Conservation (phyloP, 2,329 filamentous ascomycete genomes). For the Talaromyces islandicus region DNA sequence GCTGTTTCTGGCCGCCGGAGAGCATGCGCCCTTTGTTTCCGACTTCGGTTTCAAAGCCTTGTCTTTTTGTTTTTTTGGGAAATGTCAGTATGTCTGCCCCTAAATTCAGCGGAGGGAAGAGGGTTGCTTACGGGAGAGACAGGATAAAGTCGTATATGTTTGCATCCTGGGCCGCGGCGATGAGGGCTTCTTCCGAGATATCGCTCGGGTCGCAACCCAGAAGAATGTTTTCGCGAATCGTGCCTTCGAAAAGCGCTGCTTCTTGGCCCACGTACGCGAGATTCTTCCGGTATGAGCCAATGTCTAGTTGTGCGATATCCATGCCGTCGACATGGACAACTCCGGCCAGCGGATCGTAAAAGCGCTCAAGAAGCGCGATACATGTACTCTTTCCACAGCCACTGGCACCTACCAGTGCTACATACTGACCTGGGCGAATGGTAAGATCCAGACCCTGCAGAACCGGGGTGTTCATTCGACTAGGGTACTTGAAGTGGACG, state of each 20-base stretch:
- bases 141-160: conserved; percentile 91
- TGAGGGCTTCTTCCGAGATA: conserved; percentile 58
- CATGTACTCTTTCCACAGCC: conserved; percentile 62
- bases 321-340: conserved; percentile 58
- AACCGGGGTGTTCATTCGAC: conserved; percentile 14
- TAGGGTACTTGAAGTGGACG: conserved; percentile 31
- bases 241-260: conserved; percentile 80
- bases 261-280: conserved; percentile 91
- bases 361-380: conserved; percentile 52
- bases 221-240: conserved; percentile 81
- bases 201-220: conserved; percentile 70
- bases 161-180: conserved; percentile 66
- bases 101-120: conserved; percentile 41
- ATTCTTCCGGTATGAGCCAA: conserved; percentile 54
- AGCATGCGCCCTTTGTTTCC: conserved; percentile 64
- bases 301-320: conserved; percentile 53
- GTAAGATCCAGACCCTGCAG: conserved; percentile 15
- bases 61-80: no score
- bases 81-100: conserved; percentile 44
- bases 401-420: conserved; percentile 49
- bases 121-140: conserved; percentile 18
- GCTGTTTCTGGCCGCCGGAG: conserved; percentile 80
- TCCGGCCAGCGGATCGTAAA: conserved; percentile 62
- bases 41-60: conserved; percentile 66
- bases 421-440: conserved; percentile 44